Evolutionary conservation across 1,284 basidiomycete species (phyloP), one percentile per base, ranked within the genome.

Genomic region (Leccinum pachyderme): DNA sequence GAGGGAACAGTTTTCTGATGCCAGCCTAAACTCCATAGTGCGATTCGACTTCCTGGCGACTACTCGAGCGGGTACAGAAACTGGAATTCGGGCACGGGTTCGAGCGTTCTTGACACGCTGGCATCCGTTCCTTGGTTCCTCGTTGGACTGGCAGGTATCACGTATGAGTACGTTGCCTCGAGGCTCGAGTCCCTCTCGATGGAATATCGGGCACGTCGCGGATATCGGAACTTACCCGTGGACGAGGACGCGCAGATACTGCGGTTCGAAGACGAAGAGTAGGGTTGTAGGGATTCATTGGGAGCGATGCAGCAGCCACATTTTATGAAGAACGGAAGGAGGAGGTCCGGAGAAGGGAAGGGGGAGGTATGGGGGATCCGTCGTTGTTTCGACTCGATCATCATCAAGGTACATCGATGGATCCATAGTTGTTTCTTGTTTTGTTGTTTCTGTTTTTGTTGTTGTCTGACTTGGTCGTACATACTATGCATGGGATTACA

Each of bases 231-330:
- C 61, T 71, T 95, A 33, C 85, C 91, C 2, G 82, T 93, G 53
- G 93, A 95, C 68, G 93, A 94, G 68, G 93, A 95, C 73, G 93
- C 91, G 53, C 89, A 91, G 74, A 81, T 91, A 55, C 71, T 92
- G 55, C 76, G 84, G 49, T 92, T 92, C 65, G 89, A 90, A 63
- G 89, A 92, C 63, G 90, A 92, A 66, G 87, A 89, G 41, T 83
- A 57, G 56, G 4, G 2, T 37, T 5, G 37, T 18, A 28, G 27
- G 27, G 27, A 28, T 18, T 18, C 18, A 18, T 18, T 18, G 18
- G 22, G 37, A 22, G 37, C 22, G 39, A 41, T 12, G 4, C 39
- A 2, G 22, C 12, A 41, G 22, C 22, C 22, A 24, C 39, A 24
- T 41, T 12, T 24, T 41, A 41, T 24, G 39, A 22, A 41, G 22